Evolutionary conservation across 2,329 filamentous ascomycete genomes (phyloP).

Genomic region (Raffaelea ambrosiae): DNA sequence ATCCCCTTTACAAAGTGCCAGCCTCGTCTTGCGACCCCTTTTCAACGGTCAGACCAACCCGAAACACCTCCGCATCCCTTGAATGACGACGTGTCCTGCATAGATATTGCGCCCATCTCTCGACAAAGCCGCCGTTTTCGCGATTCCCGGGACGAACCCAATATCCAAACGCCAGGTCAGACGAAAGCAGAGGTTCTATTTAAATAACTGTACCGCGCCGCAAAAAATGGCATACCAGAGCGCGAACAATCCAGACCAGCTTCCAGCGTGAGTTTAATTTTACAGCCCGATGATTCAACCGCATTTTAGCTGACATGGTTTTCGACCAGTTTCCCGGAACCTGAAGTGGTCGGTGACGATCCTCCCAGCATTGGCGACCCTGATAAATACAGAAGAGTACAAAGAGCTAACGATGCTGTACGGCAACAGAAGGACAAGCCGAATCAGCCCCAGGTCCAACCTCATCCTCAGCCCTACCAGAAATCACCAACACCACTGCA

Average conservation of each 20-base stretch:
- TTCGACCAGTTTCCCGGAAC: background rate
- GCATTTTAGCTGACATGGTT: background rate
- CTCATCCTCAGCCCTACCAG: constrained; percentile 12
- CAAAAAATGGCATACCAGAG: constrained; percentile 81
- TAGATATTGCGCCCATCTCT: too few relatives aligned
- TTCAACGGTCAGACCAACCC: too few relatives aligned
- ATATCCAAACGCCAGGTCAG: too few relatives aligned
- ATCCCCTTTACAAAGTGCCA: too few relatives aligned
- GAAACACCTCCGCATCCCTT: too few relatives aligned
- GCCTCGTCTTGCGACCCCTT: too few relatives aligned
- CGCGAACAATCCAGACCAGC: constrained; percentile 85
- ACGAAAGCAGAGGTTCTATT: background rate
- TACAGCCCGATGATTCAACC: background rate
- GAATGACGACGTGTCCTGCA: too few relatives aligned
- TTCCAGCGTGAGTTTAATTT: constrained; percentile 61
- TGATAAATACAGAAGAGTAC: too few relatives aligned
- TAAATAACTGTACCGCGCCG: background rate
- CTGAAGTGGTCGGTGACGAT: background rate
- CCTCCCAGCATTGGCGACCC: too few relatives aligned
- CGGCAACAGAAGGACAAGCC: background rate
- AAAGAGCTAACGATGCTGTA: background rate
- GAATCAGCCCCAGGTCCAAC: constrained; percentile 32
- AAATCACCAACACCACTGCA: constrained; percentile 11
- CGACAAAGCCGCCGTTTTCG: too few relatives aligned
- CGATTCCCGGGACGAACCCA: too few relatives aligned